Evolutionary conservation across 345 rosid genomes (phyloP).

Genomic region (Fremontodendron californicum): DNA sequence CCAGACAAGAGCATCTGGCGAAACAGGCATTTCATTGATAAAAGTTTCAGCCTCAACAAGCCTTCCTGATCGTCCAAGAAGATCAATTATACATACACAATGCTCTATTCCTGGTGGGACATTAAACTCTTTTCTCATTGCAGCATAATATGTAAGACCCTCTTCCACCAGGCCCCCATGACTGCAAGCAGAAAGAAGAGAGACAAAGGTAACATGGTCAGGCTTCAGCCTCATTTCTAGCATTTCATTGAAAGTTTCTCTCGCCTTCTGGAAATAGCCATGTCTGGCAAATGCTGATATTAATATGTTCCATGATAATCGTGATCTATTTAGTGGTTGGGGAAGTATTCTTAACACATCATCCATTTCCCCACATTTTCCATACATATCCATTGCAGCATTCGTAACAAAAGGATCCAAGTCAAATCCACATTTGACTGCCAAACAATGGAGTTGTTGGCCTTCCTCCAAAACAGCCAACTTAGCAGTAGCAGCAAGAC

Average conservation of each 20-base stretch:
- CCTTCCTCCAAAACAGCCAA: conserved; percentile 85
- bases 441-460: conserved; percentile 64
- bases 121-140: conserved; percentile 57
- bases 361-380: conserved; percentile 73
- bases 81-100: conserved; percentile 83
- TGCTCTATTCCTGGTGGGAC: conserved; percentile 57
- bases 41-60: conserved; percentile 63
- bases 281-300: conserved; percentile 83
- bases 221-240: conserved; percentile 52
- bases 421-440: conserved; percentile 60
- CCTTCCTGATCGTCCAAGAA: conserved; percentile 83
- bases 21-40: conserved; percentile 63
- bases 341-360: conserved; percentile 58
- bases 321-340: conserved; percentile 35
- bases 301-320: conserved; percentile 76
- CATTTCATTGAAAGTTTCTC: conserved; percentile 75
- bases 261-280: conserved; percentile 55
- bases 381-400: conserved; percentile 86
- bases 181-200: conserved; percentile 85
- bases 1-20: conserved; percentile 67
- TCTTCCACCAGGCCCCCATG: conserved; percentile 82
- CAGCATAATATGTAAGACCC: conserved; percentile 60
- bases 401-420: conserved; percentile 52
- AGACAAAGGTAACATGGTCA: conserved; percentile 79
- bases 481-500: conserved; percentile 74